A percentile compares a stretch with the other conserved stretches of the same genome.
Evolutionary conservation across 176 grass and related monocot genomes (phyloP).

Genomic region (Oryza coarctata): DNA sequence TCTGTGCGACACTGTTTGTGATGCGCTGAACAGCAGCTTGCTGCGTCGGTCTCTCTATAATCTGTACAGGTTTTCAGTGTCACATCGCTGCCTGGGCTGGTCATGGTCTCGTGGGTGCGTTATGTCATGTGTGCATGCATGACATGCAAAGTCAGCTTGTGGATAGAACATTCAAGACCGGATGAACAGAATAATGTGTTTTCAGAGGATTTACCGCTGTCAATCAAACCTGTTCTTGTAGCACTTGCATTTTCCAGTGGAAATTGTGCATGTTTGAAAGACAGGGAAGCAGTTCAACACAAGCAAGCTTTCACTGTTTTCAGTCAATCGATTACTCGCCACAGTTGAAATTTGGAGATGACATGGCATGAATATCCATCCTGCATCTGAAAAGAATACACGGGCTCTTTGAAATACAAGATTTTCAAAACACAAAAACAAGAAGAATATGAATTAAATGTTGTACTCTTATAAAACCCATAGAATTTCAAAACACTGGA

Average conservation of each 20-base stretch:
- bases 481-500: too few species aligned
- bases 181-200: neutral
- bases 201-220: neutral
- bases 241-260: neutral
- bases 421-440: too few species aligned
- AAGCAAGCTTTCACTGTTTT: neutral
- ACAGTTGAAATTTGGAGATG: neutral
- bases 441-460: too few species aligned
- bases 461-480: too few species aligned
- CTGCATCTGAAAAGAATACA: constrained; percentile 6
- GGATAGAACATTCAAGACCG: neutral
- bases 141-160: neutral
- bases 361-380: neutral
- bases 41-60: neutral
- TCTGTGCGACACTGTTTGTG: neutral
- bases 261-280: neutral
- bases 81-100: constrained; percentile 3
- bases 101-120: constrained; percentile 11
- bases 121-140: neutral
- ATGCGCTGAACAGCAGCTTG: neutral
- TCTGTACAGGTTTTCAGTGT: constrained; percentile 4
- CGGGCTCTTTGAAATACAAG: too few species aligned
- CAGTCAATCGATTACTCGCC: neutral
- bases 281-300: neutral
- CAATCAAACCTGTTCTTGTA: neutral